These are phyloP conservation scores for Dactylis glomerata DNA, from an alignment of 176 grass and related monocot genomes.

Conservation along the genomic window DNA sequence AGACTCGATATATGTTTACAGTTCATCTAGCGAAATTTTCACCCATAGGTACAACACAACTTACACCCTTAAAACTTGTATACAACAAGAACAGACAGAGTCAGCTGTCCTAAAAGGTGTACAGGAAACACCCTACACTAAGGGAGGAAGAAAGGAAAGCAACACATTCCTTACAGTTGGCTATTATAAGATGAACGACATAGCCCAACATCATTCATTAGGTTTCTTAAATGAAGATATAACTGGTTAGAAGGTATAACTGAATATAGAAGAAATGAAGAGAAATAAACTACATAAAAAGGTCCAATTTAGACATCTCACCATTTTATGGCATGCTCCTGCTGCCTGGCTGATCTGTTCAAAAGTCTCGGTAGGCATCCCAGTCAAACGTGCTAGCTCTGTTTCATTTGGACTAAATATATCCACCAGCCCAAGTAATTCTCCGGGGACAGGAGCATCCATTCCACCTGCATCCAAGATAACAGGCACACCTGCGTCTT, in stretches of 20 bases:
- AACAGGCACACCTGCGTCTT: constrained; percentile 77
- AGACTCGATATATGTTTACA: background rate
- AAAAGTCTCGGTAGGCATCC: constrained; percentile 75
- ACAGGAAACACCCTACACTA: background rate
- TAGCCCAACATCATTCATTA: background rate
- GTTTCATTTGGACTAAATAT: constrained; percentile 99
- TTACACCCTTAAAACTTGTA: background rate
- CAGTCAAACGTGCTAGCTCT: constrained; percentile 77
- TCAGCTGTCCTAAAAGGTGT: background rate
- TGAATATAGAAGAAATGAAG: background rate
- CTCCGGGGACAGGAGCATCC: constrained; percentile 78
- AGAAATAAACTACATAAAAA: constrained; percentile 13
- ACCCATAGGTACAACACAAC: background rate
- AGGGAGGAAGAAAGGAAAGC: background rate
- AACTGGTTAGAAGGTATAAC: background rate
- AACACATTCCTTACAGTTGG: background rate
- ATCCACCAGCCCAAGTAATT: constrained; percentile 73
- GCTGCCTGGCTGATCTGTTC: constrained; percentile 78
- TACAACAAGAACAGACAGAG: background rate
- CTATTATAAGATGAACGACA: background rate
- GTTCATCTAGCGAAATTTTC: background rate
- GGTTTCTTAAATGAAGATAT: constrained; percentile 16
- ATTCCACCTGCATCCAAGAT: constrained; percentile 94
- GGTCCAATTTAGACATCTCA: constrained; percentile 30
- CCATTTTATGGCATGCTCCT: constrained; percentile 72